Conservation (phyloP, 2,329 filamentous ascomycete species). For the Emergomyces africanus region DNA sequence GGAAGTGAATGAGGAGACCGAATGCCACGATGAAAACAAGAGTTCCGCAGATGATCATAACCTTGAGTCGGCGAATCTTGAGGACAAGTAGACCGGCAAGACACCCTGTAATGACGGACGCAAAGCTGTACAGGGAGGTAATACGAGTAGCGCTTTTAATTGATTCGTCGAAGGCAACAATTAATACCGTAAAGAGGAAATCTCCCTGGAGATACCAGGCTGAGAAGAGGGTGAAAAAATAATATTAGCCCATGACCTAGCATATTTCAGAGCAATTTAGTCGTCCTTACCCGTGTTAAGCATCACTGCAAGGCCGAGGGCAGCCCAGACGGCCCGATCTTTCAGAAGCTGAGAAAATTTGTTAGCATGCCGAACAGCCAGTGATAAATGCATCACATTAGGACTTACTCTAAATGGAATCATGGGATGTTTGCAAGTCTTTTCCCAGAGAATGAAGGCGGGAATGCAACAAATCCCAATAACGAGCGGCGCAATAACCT, state of each 20-base stretch:
- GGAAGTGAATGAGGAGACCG: slow-evolving; percentile 50
- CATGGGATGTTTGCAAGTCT: slow-evolving; percentile 38
- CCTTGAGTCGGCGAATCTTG: slow-evolving; percentile 47
- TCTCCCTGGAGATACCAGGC: slow-evolving; percentile 51
- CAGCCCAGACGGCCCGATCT: slow-evolving; percentile 52
- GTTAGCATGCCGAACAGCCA: slow-evolving; percentile 1
- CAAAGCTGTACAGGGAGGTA: slow-evolving; percentile 45
- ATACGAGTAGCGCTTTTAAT: slow-evolving; percentile 46
- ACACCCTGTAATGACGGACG: slow-evolving; percentile 45
- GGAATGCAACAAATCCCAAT: slow-evolving; percentile 40
- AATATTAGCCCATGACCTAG: not conserved
- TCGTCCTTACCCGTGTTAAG: slow-evolving; percentile 38
- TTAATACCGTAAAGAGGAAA: slow-evolving; percentile 50
- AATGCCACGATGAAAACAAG: slow-evolving; percentile 52
- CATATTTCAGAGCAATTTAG: not conserved
- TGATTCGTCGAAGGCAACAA: slow-evolving; percentile 49
- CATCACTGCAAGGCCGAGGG: slow-evolving; percentile 45
- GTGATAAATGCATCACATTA: too few relatives aligned
- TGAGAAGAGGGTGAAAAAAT: slow-evolving; percentile 5
- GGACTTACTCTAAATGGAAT: slow-evolving; percentile 41
- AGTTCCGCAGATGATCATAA: slow-evolving; percentile 51
- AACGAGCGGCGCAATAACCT: slow-evolving; percentile 40
- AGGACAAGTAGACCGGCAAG: slow-evolving; percentile 45
- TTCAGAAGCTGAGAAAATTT: slow-evolving; percentile 35
- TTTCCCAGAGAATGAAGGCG: slow-evolving; percentile 43